Evolutionary conservation across 768 basidiomycete genomes (phyloP), one percentile per base, ranked within the genome.

Genomic region (Leccinum boreale): DNA sequence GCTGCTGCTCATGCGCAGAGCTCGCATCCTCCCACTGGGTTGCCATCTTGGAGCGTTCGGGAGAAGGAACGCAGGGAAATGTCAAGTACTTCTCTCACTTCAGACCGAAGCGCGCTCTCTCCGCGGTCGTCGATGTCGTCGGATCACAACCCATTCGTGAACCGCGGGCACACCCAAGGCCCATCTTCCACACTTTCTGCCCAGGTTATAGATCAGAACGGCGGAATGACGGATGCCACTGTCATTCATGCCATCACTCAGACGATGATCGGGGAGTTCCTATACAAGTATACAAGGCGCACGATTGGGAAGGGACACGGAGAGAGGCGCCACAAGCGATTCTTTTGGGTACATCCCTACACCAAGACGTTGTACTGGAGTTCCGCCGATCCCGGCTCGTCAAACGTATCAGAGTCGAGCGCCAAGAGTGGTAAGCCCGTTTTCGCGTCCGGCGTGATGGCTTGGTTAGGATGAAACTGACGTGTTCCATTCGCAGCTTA

Each of bases 261-360:
- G 79, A 97, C 95, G 23, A 99, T 99, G 97, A 98, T 98, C 63
- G 96, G 97, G 52, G 96, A 98, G 78, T 98, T 94, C 75, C 73
- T 99, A 77, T 92, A 91, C 82, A 98, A 98, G 79, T 98, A 99
- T 75, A 98, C 95, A 9, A 82, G 96, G 53, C 83, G 85, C 57
- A 76, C 90, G 17, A 85, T 98, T 66, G 93, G 94, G 23, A 95
- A 91, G 73, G 94, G 93, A 12, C 83, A 94, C 70, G 92, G 92
- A 21, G 89, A 93, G 71, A 87, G 85, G 70, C 79, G 95, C 52
- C 97, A 99, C 74, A 87, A 85, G 72, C 81, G 97, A 36, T 99
- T 94, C 85, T 97, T 98, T 82, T 99, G 97, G 97, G 87, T 99
- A n/a, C 96, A 98, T 74, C 97, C 97, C 19, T 99, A 98, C 71